Evolutionary conservation across 345 rosid genomes (phyloP).

Genomic region (Anastatica hierochuntica): DNA sequence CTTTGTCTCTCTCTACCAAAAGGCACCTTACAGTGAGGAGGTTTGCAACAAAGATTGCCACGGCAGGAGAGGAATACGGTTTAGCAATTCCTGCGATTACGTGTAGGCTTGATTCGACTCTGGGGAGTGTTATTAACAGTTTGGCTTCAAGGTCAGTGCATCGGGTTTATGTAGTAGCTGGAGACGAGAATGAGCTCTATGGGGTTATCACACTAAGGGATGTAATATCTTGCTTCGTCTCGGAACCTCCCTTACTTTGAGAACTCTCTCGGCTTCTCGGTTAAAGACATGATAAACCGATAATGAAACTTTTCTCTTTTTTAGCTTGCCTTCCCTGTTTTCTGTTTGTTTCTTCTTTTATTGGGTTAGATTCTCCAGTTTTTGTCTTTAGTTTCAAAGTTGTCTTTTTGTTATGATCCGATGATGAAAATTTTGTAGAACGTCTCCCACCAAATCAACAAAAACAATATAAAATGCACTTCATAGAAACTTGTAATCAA

Average conservation of each 20-base stretch:
- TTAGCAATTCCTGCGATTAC: constrained; percentile 49
- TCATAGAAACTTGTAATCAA: too few relatives aligned
- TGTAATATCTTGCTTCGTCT: constrained; percentile 79
- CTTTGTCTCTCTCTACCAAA: constrained; percentile 14
- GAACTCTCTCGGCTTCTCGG: constrained; percentile 45
- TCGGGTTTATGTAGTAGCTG: constrained; percentile 54
- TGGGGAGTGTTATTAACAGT: constrained; percentile 55
- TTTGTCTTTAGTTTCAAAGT: too few relatives aligned
- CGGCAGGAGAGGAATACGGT: constrained; percentile 31
- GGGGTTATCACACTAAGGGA: constrained; percentile 88
- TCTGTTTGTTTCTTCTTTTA: too few relatives aligned
- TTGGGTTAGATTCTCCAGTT: too few relatives aligned
- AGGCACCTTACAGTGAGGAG: constrained; percentile 58
- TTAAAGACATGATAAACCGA: constrained; percentile 53
- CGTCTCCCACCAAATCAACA: too few relatives aligned
- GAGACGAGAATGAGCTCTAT: constrained; percentile 38
- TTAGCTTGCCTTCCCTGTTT: too few relatives aligned
- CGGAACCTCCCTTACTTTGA: constrained; percentile 69
- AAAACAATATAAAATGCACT: too few relatives aligned
- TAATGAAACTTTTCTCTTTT: too few relatives aligned
- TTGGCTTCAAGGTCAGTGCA: constrained; percentile 65
- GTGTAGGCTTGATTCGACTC: constrained; percentile 48
- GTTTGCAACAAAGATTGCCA: constrained; percentile 44
- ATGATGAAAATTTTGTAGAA: too few relatives aligned
- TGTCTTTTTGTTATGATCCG: too few relatives aligned